phyloP scores from a whole-genome alignment of 1,284 basidiomycete genomes.

The Marasmius oreades region DNA sequence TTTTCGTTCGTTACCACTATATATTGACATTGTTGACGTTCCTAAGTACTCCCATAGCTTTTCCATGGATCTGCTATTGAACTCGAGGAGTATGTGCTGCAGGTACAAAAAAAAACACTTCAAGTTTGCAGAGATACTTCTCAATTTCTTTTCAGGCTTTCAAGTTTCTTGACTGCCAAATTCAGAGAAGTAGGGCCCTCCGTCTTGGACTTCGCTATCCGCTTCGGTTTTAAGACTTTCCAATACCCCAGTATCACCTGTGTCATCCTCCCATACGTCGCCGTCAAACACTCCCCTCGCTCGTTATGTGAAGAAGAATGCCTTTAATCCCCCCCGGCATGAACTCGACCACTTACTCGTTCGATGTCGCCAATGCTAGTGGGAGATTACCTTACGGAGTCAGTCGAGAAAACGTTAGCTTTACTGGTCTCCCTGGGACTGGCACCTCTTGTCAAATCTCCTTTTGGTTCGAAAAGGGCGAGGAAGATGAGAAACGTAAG shows the following conservation, averaged over 20 bases:
- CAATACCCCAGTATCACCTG: slow-evolving; percentile 23
- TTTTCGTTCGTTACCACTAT: too few relatives aligned
- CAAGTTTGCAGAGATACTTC: too few relatives aligned
- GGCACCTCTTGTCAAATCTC: slow-evolving; percentile 19
- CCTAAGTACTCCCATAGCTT: too few relatives aligned
- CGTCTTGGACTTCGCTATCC: background rate
- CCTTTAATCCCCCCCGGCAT: slow-evolving; percentile 20
- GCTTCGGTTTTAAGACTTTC: slow-evolving; percentile 2
- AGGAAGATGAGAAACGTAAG: slow-evolving; percentile 23
- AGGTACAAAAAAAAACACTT: too few relatives aligned
- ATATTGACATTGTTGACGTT: too few relatives aligned
- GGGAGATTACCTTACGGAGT: slow-evolving; percentile 18
- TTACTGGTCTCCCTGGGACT: slow-evolving; percentile 15
- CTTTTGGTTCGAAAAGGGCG: slow-evolving; percentile 16
- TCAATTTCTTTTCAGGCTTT: too few relatives aligned
- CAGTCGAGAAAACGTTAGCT: slow-evolving; percentile 13
- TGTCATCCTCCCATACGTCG: slow-evolving; percentile 17
- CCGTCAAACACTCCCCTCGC: slow-evolving; percentile 15
- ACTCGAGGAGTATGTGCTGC: too few relatives aligned
- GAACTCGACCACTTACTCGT: slow-evolving; percentile 20
- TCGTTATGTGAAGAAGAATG: slow-evolving; percentile 20
- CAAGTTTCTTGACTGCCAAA: too few relatives aligned
- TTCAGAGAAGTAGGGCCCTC: background rate
- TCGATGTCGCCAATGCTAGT: slow-evolving; percentile 12
- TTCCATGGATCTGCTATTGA: too few relatives aligned